Base-by-base conservation (phyloP, 2,329 filamentous ascomycete species). In the Alternaria atra region DNA sequence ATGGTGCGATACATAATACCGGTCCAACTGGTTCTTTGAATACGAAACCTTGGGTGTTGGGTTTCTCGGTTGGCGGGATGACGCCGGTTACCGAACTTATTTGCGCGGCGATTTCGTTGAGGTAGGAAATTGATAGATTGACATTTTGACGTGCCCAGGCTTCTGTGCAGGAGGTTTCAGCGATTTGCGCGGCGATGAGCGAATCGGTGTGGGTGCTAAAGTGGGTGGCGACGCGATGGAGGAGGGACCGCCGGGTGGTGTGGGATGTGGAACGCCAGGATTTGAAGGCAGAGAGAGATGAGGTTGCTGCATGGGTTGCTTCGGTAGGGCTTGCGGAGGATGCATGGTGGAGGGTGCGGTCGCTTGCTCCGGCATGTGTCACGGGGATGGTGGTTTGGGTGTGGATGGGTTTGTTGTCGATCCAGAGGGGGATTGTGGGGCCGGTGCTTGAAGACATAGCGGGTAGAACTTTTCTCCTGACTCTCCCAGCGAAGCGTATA, bases 221-320 rank as follows among this genome's bases (percentile, higher is more conserved):
- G 52, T 92, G 75, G 12, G 88, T 86, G 4, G 89, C 89, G 0
- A 90, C 88, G 73, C 86, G 88, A 53, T 90, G 80, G 53, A 95
- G 82, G 59, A 95, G 86, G 61, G 90, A 85, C 17, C 91, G 87
- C 25, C 91, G 89, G 32, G 83, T 72, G 20, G 81, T 72, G 2
- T 88, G 85, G n/a, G 86, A 86, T 1, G 85, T 86, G 60, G 84
- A 85, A 58, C 84, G 84, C 92, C 92, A 95, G 61, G 84, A 80
- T 50, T 84, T 84, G 76, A 91, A 89, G 6, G 92, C 91, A 7
- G 81, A 80, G 12, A 87, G 81, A 1, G 91, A 90, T 6, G 88
- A 84, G 15, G 80, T 79, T 17, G 84, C 79, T 23, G 88, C 88
- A 63, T 85, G 81, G 3, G 80, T 79, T 42, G 86, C 84, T 68